phyloP scores from a whole-genome alignment of 352 stramenopile species.

The Pythium diclinum region DNA sequence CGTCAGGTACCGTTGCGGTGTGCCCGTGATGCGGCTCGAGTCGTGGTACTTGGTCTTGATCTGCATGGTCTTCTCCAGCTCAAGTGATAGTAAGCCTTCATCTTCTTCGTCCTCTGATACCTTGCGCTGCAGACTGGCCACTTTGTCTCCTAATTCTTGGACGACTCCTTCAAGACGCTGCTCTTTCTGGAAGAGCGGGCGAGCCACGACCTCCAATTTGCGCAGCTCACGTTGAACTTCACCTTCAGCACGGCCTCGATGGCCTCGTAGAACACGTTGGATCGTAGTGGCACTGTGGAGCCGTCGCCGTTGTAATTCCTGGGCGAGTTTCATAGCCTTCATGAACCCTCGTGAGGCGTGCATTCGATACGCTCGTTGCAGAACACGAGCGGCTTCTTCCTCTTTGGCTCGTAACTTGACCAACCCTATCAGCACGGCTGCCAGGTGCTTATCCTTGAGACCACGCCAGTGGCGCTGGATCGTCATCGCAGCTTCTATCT shows the following conservation, averaged over 20 bases:
- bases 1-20: conserved; percentile 90
- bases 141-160: conserved; percentile 45
- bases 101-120: conserved; percentile 46
- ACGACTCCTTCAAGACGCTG: conserved; percentile 39
- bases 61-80: conserved; percentile 80
- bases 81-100: conserved; percentile 50
- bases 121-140: conserved; percentile 41
- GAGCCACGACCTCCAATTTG: conserved; percentile 68
- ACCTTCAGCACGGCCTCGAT: conserved; percentile 61
- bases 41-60: conserved; percentile 87
- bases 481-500: conserved; percentile 55
- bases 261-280: conserved; percentile 75
- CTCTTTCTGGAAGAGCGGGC: conserved; percentile 66
- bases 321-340: conserved; percentile 51
- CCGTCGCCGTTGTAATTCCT: conserved; percentile 42
- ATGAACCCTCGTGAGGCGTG: conserved; percentile 60
- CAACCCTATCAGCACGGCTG: conserved; percentile 63
- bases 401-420: conserved; percentile 63
- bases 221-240: conserved; percentile 78
- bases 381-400: conserved; percentile 46
- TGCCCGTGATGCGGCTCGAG: conserved; percentile 81
- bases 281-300: conserved; percentile 51
- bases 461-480: conserved; percentile 81
- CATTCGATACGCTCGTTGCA: conserved; percentile 64
- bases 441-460: conserved; percentile 70